Evolutionary conservation across 352 stramenopile species (phyloP).

Genomic region (Elongisporangium anandrum): DNA sequence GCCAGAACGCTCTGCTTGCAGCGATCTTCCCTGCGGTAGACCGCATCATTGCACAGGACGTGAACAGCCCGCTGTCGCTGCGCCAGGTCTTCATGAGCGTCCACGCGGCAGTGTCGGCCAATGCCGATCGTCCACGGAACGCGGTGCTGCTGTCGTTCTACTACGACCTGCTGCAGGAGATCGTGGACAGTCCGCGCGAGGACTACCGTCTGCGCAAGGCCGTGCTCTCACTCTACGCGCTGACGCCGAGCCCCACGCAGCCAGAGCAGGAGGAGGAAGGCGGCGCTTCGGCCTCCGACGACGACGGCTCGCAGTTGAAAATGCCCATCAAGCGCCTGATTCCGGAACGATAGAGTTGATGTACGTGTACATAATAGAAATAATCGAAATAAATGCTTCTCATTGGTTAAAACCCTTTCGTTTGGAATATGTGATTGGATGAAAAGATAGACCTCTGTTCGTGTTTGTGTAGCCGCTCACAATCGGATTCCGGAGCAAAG

Average conservation of each 20-base stretch:
- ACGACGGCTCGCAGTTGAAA: conserved; percentile 1
- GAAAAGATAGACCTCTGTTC: too few relatives aligned
- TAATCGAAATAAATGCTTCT: background rate
- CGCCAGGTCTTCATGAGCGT: conserved; percentile 32
- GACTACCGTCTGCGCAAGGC: conserved; percentile 36
- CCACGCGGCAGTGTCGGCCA: conserved; percentile 14
- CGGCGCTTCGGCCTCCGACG: background rate
- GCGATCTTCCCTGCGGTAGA: conserved; percentile 42
- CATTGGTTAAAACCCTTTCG: conserved; percentile 3
- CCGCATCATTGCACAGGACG: conserved; percentile 53
- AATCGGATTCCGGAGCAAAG: conserved; percentile 1
- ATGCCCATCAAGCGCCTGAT: background rate
- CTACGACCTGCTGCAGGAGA: conserved; percentile 18
- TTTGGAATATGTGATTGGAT: background rate
- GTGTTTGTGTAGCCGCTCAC: background rate
- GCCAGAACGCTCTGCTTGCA: conserved; percentile 25
- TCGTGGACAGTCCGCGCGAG: conserved; percentile 20
- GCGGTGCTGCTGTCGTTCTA: conserved; percentile 28
- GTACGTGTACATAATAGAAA: background rate
- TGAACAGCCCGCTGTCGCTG: conserved; percentile 34
- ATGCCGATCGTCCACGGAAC: conserved; percentile 16
- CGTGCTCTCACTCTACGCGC: conserved; percentile 25
- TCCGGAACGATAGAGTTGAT: background rate
- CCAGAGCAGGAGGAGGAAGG: background rate
- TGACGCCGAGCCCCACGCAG: conserved; percentile 8